Evolutionary conservation across 345 rosid genomes (phyloP).

Genomic region (Eucalyptus sp.): DNA sequence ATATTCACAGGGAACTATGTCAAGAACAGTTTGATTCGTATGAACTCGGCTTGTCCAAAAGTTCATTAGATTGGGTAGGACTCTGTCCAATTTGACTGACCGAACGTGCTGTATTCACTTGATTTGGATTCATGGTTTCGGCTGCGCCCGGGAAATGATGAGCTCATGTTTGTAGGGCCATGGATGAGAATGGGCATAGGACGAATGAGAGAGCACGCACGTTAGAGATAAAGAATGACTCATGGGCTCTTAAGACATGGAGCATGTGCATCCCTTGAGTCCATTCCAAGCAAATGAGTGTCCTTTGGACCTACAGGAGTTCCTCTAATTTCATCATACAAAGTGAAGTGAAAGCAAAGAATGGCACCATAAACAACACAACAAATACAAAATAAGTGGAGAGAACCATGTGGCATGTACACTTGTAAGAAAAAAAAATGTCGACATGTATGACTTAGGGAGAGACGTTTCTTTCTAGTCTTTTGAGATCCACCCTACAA

Average conservation of each 20-base stretch:
- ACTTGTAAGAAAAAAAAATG: neutral
- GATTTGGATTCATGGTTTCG: neutral
- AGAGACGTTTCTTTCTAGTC: rapidly evolving
- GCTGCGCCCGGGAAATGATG: neutral
- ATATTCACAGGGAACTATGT: rapidly evolving
- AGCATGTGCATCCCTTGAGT: neutral
- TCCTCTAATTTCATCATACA: neutral
- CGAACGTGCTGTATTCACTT: neutral
- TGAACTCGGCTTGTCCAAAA: neutral
- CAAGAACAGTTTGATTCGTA: neutral
- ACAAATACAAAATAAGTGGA: neutral
- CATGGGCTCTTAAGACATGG: neutral
- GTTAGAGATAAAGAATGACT: neutral
- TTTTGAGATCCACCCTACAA: neutral
- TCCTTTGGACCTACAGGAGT: neutral
- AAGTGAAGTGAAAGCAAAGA: neutral
- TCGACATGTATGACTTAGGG: neutral
- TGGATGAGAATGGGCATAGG: neutral
- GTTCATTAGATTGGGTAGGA: neutral
- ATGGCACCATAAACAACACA: neutral
- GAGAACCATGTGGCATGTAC: neutral
- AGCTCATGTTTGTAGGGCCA: neutral
- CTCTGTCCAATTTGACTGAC: neutral
- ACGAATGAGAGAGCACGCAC: neutral
- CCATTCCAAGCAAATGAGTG: neutral